Percentiles rank a stretch among this genome's conserved stretches.
Evolutionary conservation across 1,284 basidiomycete species (phyloP).

Genomic region (Tausonia pullulans): DNA sequence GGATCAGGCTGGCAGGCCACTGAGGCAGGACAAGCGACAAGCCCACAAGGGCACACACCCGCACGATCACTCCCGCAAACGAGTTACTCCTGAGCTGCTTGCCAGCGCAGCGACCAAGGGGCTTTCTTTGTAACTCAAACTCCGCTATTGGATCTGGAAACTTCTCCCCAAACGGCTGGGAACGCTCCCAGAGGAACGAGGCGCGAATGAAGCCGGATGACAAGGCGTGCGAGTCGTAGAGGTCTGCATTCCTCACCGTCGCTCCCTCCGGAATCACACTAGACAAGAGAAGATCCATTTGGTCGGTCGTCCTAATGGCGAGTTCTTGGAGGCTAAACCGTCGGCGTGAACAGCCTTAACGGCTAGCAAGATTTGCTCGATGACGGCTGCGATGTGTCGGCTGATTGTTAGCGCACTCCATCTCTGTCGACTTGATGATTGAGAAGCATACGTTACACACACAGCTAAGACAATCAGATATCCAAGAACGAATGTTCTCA

Average conservation of each 20-base stretch:
- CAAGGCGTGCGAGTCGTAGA: neutral
- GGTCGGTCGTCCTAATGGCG: constrained; percentile 10
- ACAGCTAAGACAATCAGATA: constrained; percentile 31
- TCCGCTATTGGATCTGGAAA: constrained; percentile 27
- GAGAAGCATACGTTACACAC: constrained; percentile 21
- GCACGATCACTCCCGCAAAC: constrained; percentile 26
- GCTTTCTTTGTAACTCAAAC: too few species aligned
- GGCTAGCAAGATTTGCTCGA: constrained; percentile 29
- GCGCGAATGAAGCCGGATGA: constrained; percentile 21
- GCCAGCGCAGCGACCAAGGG: too few species aligned
- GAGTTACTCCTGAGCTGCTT: constrained; percentile 31
- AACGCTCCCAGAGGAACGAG: constrained; percentile 21
- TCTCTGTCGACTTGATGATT: too few species aligned
- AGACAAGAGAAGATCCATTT: neutral
- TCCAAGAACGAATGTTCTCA: constrained; percentile 31
- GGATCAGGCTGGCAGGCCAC: constrained; percentile 19
- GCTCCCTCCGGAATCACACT: constrained; percentile 2
- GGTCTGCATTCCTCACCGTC: too few species aligned
- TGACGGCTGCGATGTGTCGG: constrained; percentile 20
- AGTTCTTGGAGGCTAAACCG: neutral
- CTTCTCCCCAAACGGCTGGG: constrained; percentile 29
- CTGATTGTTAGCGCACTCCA: neutral
- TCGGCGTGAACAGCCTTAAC: constrained; percentile 21
- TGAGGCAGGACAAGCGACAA: neutral
- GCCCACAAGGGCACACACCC: neutral